Base-by-base conservation (phyloP, 306 rosid species). In the Sicyos edulis region DNA sequence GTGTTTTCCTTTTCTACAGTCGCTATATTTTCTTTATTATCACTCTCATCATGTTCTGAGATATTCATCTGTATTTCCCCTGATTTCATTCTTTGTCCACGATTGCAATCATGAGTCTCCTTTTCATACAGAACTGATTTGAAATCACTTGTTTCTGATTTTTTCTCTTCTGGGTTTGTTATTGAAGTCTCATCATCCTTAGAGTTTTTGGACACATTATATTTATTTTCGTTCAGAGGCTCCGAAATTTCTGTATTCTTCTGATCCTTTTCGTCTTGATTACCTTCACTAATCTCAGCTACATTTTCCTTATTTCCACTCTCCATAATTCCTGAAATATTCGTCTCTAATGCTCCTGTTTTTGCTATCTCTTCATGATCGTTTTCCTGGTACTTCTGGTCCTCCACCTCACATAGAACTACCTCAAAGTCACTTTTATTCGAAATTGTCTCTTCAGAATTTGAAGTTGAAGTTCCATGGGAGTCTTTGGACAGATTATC, bases 31-130 rank as follows among this genome's bases (percentile, higher is more conserved):
- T 68, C 72, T 68, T 68, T 68, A 50, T 78, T 75, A 59, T 81
- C 78, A 61, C 76, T 77, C 61, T 81, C 81, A 19, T 81, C 81
- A 19, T 73, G 75, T 74, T 75, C 72, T 63, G 56, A 67, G 53
- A 40, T 11, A 51, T 55, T 80, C 74, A 62, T 72, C 63, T 72
- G 74, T 42, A 50, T 70, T 54, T 80, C 74, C 74, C 63, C 72
- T 10, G 70, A 40, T 59, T 77, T 77, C 55, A 14, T 53, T 70
- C 42, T 83, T 77, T 72, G 84, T 45, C 61, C 78, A 65, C 29
- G 64, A 59, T 83, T 81, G 77, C 69, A 65, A 74, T 73, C 75
- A 55, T 79, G 72, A 45, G 20, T 69, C 49, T 79, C 81, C 77
- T 58, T 72, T 56, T 50, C 61, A 10, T 52, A 1, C 10, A 19